These are phyloP conservation scores for Thalia dealbata DNA, from an alignment of 176 grass and related monocot species.

Conservation along the genomic window DNA sequence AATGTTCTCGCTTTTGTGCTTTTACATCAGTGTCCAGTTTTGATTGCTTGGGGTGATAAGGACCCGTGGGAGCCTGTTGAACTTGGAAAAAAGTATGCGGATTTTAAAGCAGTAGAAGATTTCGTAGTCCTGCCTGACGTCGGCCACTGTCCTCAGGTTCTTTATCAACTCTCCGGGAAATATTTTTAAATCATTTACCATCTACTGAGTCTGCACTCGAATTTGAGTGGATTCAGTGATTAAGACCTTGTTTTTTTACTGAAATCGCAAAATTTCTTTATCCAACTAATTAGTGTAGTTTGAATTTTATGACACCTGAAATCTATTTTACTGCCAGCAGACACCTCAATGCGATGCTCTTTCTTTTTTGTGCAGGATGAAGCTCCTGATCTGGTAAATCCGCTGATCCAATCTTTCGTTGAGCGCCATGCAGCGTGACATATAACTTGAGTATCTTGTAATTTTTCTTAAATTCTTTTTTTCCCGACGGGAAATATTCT, in stretches of 20 bases:
- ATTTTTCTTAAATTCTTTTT: neutral
- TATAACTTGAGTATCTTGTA: neutral
- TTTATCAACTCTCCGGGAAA: neutral
- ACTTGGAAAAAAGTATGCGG: constrained; percentile 65
- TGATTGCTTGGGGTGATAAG: constrained; percentile 83
- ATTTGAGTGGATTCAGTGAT: too few relatives aligned
- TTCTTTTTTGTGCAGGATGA: constrained; percentile 54
- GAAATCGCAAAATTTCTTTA: too few relatives aligned
- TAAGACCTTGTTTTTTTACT: too few relatives aligned
- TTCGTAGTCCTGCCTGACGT: constrained; percentile 80
- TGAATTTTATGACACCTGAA: too few relatives aligned
- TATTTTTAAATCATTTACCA: too few relatives aligned
- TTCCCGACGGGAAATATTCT: neutral
- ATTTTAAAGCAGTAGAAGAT: constrained; percentile 73
- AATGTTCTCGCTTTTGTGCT: constrained; percentile 4
- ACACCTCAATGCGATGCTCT: neutral
- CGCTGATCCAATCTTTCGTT: constrained; percentile 61
- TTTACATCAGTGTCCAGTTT: constrained; percentile 61
- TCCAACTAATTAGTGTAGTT: too few relatives aligned
- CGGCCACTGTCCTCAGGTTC: constrained; percentile 91
- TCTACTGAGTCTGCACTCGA: too few relatives aligned
- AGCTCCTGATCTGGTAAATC: constrained; percentile 82
- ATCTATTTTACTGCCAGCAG: neutral
- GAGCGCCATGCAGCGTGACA: constrained; percentile 29
- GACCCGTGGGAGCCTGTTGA: constrained; percentile 95